Conservation (phyloP, 331 rosid genomes). For the Quercus tomentella region DNA sequence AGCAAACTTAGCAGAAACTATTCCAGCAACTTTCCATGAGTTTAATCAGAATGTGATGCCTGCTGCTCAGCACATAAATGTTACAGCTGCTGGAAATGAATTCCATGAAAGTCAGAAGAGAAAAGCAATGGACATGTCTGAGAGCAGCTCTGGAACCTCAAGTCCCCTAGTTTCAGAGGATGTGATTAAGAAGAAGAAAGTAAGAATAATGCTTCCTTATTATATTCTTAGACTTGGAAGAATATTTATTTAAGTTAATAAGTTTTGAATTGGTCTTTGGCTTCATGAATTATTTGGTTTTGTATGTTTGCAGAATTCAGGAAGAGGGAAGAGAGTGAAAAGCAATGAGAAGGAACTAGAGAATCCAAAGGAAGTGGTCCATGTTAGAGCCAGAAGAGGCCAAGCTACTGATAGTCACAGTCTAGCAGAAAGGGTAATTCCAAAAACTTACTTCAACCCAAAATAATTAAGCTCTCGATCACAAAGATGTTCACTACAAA, state of each 20-base stretch:
- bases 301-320: constrained; percentile 39
- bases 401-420: constrained; percentile 99
- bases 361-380: constrained; percentile 77
- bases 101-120: constrained; percentile 52
- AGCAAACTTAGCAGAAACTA: constrained; percentile 39
- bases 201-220: constrained; percentile 5
- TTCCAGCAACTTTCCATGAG: constrained; percentile 27
- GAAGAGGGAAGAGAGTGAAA: constrained; percentile 68
- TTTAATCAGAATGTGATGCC: constrained; percentile 29
- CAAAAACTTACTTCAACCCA: background rate
- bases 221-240: background rate
- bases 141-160: constrained; percentile 58
- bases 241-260: background rate
- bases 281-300: background rate
- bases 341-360: constrained; percentile 48
- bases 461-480: no score
- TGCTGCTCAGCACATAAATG: constrained; percentile 10
- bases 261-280: background rate
- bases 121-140: constrained; percentile 41
- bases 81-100: constrained; percentile 27
- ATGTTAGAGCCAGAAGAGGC: constrained; percentile 97
- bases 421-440: constrained; percentile 86
- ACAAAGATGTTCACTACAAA: no score
- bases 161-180: constrained; percentile 58
- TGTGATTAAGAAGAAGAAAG: constrained; percentile 39